These are phyloP conservation scores for Ophiosphaerella herpotricha DNA, from an alignment of 2,329 filamentous ascomycete genomes.

Conservation along the genomic window DNA sequence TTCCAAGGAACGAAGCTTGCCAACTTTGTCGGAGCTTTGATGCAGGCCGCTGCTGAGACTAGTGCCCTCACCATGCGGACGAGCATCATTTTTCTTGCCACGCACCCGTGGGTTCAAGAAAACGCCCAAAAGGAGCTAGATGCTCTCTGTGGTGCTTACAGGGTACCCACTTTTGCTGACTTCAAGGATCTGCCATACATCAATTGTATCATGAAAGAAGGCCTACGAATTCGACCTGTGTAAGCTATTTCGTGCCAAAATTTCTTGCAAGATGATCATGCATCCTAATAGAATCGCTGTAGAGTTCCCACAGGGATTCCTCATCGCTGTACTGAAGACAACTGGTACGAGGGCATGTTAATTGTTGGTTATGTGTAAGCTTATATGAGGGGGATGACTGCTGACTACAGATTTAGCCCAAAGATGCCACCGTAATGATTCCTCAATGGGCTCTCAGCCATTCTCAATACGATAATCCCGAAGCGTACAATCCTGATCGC, in stretches of 20 bases:
- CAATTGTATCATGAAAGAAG: slow-evolving; percentile 39
- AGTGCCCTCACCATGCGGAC: slow-evolving; percentile 20
- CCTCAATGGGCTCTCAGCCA: slow-evolving; percentile 30
- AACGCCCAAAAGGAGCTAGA: slow-evolving; percentile 28
- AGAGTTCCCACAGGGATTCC: slow-evolving; percentile 30
- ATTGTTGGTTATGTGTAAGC: slow-evolving; percentile 18
- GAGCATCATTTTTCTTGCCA: slow-evolving; percentile 27
- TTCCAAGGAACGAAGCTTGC: slow-evolving; percentile 19
- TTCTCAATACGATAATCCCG: slow-evolving; percentile 25
- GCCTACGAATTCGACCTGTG: slow-evolving; percentile 29
- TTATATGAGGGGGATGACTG: neutral
- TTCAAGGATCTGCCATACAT: slow-evolving; percentile 35
- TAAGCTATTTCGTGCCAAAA: slow-evolving; percentile 17
- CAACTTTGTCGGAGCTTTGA: slow-evolving; percentile 25
- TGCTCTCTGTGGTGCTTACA: slow-evolving; percentile 17
- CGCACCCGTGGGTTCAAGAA: slow-evolving; percentile 24
- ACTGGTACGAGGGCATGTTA: slow-evolving; percentile 37
- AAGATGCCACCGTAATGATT: slow-evolving; percentile 36
- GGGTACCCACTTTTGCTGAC: slow-evolving; percentile 26
- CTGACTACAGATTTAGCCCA: slow-evolving; percentile 20
- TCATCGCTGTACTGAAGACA: slow-evolving; percentile 27
- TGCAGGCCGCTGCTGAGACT: slow-evolving; percentile 31
- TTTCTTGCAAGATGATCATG: neutral
- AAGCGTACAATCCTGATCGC: slow-evolving; percentile 44
- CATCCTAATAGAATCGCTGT: slow-evolving; percentile 6